Evolutionary conservation across 805 yeast genomes (phyloP).

Genomic region (Zygoascus tannicola): DNA sequence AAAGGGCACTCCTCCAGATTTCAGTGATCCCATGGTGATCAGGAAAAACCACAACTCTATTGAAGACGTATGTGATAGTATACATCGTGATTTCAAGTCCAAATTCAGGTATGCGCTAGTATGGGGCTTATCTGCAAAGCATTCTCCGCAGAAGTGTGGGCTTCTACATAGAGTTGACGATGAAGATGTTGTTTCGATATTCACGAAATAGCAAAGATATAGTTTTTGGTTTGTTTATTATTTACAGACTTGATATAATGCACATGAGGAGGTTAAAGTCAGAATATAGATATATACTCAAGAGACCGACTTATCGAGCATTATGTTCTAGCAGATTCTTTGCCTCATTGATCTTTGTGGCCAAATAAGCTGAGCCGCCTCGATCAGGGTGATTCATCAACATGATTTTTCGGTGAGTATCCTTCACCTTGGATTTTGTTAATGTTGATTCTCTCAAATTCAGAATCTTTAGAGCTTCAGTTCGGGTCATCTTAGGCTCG

Average conservation of each 20-base stretch:
- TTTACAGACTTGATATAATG: neutral
- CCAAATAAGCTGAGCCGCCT: constrained; percentile 85
- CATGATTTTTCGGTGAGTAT: constrained; percentile 75
- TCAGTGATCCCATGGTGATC: constrained; percentile 85
- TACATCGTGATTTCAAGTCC: constrained; percentile 85
- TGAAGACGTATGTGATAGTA: constrained; percentile 81
- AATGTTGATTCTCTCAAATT: constrained; percentile 42
- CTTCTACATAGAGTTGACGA: constrained; percentile 73
- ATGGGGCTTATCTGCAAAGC: constrained; percentile 94
- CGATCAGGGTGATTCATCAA: constrained; percentile 87
- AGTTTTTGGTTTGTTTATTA: neutral
- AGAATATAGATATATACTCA: neutral
- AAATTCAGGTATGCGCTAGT: constrained; percentile 91
- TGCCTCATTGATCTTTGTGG: constrained; percentile 82
- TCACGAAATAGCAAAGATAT: constrained; percentile 50
- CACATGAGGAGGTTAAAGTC: neutral
- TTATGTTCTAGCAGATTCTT: constrained; percentile 67
- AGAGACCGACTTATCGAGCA: constrained; percentile 21
- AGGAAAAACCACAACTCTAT: constrained; percentile 63
- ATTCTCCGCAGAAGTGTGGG: constrained; percentile 95
- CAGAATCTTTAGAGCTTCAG: constrained; percentile 80
- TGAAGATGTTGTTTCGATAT: constrained; percentile 89
- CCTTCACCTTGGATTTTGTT: constrained; percentile 41
- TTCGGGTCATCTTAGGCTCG: constrained; percentile 81
- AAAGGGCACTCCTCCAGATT: constrained; percentile 73